phyloP scores from a whole-genome alignment of 73 alveolate genomes.

The Tetrahymena borealis region DNA sequence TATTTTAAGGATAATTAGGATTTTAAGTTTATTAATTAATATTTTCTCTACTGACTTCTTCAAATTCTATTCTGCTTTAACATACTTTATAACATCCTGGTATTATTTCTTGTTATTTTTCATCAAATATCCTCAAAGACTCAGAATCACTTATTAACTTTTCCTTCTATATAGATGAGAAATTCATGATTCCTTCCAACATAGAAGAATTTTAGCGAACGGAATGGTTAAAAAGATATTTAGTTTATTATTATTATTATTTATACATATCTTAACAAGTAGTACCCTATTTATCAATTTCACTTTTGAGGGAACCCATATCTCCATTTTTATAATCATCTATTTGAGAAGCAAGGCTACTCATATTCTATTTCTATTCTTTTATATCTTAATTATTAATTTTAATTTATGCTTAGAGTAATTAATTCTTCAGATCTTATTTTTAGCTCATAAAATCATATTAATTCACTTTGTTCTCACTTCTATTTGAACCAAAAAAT shows the following conservation, averaged over 20 bases:
- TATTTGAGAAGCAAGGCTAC: not conserved
- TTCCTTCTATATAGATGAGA: not conserved
- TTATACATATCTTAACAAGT: not conserved
- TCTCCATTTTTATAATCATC: not conserved
- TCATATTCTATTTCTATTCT: not conserved
- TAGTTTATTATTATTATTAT: not conserved
- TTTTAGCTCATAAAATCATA: not conserved
- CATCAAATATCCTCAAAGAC: not conserved
- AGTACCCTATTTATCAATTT: not conserved
- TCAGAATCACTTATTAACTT: not conserved
- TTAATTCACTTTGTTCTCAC: not conserved
- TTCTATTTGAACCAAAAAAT: not conserved
- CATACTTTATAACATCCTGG: not conserved
- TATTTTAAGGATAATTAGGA: not conserved
- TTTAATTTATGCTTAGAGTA: not conserved
- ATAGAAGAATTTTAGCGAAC: not conserved
- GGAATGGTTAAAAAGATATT: not conserved
- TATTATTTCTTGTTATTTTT: not conserved
- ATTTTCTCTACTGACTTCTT: not conserved
- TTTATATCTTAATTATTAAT: not conserved
- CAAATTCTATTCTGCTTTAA: not conserved
- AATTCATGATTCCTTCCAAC: not conserved
- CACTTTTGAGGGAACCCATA: not conserved
- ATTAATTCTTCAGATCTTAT: not conserved
- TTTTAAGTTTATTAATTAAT: not conserved